Conservation (phyloP, 805 yeast species). For the Wickerhamomyces chaumierensis region DNA sequence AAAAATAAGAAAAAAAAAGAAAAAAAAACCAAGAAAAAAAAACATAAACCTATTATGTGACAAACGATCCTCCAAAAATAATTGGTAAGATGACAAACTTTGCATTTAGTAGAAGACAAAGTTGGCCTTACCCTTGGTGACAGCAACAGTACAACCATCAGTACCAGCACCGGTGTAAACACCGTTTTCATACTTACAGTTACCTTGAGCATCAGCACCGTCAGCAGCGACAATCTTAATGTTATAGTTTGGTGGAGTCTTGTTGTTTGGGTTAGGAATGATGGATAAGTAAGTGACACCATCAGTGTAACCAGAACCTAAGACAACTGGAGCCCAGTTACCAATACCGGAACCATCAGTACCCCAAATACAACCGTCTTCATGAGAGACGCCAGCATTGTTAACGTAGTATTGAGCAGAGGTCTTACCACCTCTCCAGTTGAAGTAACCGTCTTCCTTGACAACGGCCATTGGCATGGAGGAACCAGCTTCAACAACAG, state of each 20-base stretch:
- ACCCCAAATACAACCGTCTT: conserved; percentile 96
- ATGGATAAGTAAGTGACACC: conserved; percentile 72
- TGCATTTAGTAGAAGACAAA: conserved; percentile 38
- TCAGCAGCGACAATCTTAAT: conserved; percentile 68
- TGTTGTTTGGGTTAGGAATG: conserved; percentile 92
- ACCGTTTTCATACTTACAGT: conserved; percentile 75
- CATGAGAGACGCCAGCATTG: conserved; percentile 84
- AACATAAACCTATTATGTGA: no score
- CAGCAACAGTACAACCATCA: conserved; percentile 75
- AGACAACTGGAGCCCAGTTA: conserved; percentile 95
- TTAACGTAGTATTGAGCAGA: conserved; percentile 96
- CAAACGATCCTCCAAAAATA: no score
- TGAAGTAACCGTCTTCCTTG: conserved; percentile 64
- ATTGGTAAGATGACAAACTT: neutral
- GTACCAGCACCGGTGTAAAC: conserved; percentile 49
- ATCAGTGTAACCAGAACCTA: conserved; percentile 78
- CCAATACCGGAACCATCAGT: conserved; percentile 68
- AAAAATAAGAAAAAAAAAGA: no score
- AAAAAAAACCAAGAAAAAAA: neutral
- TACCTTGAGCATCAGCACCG: conserved; percentile 50
- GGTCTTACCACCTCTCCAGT: conserved; percentile 72
- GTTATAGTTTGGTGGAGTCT: conserved; percentile 51
- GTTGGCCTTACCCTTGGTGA: conserved; percentile 46
- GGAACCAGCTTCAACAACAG: conserved; percentile 61
- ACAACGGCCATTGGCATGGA: conserved; percentile 67